Percentiles rank a stretch among this genome's conserved stretches.
Conservation (phyloP, 192 early-diverging fungal genomes). For the Powellomyces hirtus region DNA sequence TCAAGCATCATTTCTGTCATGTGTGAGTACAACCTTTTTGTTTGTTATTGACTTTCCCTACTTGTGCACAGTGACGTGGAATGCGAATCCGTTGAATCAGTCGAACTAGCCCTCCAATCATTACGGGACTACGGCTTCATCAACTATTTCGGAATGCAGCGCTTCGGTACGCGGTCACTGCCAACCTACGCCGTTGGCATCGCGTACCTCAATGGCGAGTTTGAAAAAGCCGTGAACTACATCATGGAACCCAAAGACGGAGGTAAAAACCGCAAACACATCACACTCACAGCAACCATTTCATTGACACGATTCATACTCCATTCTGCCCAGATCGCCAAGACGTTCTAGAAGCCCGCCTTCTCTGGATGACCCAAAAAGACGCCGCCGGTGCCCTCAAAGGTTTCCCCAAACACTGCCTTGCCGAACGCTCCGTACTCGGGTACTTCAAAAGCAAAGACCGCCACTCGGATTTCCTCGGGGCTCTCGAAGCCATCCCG, state of each 20-base stretch:
- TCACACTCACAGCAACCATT: background rate
- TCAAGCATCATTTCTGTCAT: no score
- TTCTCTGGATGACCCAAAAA: conserved; percentile 60
- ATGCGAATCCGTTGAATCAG: no score
- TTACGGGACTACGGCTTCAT: conserved; percentile 79
- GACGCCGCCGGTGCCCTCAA: conserved; percentile 63
- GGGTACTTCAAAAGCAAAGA: conserved; percentile 50
- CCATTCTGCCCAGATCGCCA: conserved; percentile 49
- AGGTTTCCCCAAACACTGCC: conserved; percentile 61
- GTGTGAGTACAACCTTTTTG: no score
- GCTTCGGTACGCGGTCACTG: conserved; percentile 86
- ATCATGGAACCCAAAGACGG: conserved; percentile 81
- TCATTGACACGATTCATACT: background rate
- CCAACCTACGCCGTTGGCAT: conserved; percentile 80
- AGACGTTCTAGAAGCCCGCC: conserved; percentile 63
- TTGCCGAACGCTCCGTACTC: conserved; percentile 77
- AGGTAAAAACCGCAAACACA: conserved; percentile 37
- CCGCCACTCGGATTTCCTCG: conserved; percentile 45
- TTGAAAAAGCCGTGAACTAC: conserved; percentile 69
- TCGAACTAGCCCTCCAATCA: conserved; percentile 56
- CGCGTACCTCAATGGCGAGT: conserved; percentile 69
- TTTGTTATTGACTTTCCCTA: no score
- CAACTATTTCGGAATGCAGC: conserved; percentile 99
- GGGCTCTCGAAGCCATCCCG: conserved; percentile 72
- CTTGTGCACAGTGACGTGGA: no score